Base-by-base conservation (phyloP, 768 basidiomycete species). In the Nidula microcarpa region DNA sequence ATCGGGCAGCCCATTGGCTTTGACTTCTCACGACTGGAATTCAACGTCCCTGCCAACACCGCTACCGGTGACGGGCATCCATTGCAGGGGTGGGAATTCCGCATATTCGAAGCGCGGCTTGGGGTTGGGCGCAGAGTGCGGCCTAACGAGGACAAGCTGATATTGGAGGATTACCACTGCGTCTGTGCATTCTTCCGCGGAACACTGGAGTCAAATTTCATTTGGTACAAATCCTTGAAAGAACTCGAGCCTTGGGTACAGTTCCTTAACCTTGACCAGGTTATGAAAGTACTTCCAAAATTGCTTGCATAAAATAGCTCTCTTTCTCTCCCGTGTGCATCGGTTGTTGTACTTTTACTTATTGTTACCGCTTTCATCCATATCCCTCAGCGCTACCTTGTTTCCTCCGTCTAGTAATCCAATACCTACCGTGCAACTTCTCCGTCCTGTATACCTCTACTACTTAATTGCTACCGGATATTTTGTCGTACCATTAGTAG, bases 81-180 rank as follows among this genome's bases (percentile, higher is more conserved):
- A 1, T 73, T 93, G 0, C 74, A 77, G 16, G 91, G 91, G 0
- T 94, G 91, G 91, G 91, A 94, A 65, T 92, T 94, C 68, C 81
- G 91, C 6, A 73, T 93, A 41, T 94, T 88, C 78, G 79, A 78
- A 53, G 81, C 87, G 11, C 80, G 82, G 51, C 77, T 92, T 13
- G 88, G 86, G 13, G 85, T 91, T 2, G 80, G 81, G 10, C 77
- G 85, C 6, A 11, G 44, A n/a, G 44, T 14, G 10, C 39, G 16
- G 4, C 44, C 23, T 18, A 17, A 11, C 16, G 16, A 11, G 13
- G 16, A 41, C 4, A 68, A 74, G 34, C 78, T 79, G 11, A 60
- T 75, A 30, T 70, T 88, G 41, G 87, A 91, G 66, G 68, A 75
- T 44, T 91, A 91, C 61, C 85, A 89, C 63, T 91, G 89, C 63